Conservation (phyloP, 495 filamentous ascomycete species). For the Aspergillus baeticus region DNA sequence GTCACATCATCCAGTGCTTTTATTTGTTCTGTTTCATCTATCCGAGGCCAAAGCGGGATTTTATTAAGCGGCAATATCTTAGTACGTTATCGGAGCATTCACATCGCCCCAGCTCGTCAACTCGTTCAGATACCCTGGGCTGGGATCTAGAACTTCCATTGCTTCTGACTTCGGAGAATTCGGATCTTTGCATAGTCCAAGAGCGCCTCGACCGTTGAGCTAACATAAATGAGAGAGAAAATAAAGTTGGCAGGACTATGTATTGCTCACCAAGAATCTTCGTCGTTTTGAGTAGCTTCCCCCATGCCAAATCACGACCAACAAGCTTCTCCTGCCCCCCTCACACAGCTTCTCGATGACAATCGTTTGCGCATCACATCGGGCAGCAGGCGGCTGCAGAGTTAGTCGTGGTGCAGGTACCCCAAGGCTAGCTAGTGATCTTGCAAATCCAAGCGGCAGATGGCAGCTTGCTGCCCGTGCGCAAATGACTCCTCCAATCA, state of each 20-base stretch:
- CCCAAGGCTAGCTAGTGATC: constrained; percentile 22
- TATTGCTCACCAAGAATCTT: constrained; percentile 16
- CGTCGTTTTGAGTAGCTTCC: constrained; percentile 1
- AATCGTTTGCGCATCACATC: constrained; percentile 17
- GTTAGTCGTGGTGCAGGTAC: constrained; percentile 28
- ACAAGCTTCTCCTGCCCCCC: constrained; percentile 10
- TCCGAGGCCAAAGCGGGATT: constrained; percentile 13
- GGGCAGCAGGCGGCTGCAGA: constrained; percentile 14
- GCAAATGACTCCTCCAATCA: constrained; percentile 31
- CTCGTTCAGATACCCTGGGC: constrained; percentile 11
- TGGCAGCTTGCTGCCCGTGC: constrained; percentile 36
- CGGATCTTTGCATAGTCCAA: constrained; percentile 28
- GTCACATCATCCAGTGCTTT: not conserved
- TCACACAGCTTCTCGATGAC: constrained; percentile 8
- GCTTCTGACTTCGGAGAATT: constrained; percentile 7
- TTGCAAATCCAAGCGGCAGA: constrained; percentile 26
- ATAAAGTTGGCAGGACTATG: constrained; percentile 26
- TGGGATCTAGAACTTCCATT: constrained; percentile 31
- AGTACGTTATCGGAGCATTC: constrained; percentile 6
- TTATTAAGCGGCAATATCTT: not conserved
- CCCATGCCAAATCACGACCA: not conserved
- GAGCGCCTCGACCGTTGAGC: constrained; percentile 26
- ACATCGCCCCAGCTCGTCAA: not conserved
- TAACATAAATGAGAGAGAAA: constrained; percentile 19
- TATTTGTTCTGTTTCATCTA: constrained; percentile 12